Percentiles rank a stretch among this genome's conserved stretches.
Conservation (phyloP, 495 filamentous ascomycete species). For the Annulohypoxylon maeteangense region DNA sequence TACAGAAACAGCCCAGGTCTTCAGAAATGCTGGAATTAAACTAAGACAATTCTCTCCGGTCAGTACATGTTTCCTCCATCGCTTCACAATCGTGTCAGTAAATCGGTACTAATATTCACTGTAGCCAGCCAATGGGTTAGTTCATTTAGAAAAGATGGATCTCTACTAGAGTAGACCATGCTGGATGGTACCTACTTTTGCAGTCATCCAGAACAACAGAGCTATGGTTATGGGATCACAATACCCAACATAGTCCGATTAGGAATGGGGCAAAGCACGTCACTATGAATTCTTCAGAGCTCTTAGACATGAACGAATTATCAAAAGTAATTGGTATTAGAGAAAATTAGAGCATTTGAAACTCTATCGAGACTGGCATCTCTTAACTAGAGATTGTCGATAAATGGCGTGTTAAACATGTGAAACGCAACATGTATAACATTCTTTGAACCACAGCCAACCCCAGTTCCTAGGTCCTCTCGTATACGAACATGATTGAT, state of each 20-base stretch:
- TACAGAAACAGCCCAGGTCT: constrained; percentile 79
- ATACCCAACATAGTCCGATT: background rate
- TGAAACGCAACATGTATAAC: constrained; percentile 30
- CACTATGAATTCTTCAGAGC: background rate
- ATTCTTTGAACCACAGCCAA: constrained; percentile 23
- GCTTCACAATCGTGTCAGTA: background rate
- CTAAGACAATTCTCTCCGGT: constrained; percentile 86
- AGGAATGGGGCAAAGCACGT: background rate
- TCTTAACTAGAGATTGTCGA: constrained; percentile 31
- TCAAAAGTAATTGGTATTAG: constrained; percentile 40
- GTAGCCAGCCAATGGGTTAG: constrained; percentile 65
- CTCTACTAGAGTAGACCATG: constrained; percentile 27
- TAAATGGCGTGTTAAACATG: constrained; percentile 34
- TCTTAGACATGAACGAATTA: background rate
- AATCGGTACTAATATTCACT: constrained; percentile 9
- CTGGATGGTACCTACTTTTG: background rate
- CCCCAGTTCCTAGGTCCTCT: constrained; percentile 13
- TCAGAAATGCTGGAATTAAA: constrained; percentile 77
- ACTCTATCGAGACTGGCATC: constrained; percentile 35
- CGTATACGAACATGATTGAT: constrained; percentile 25
- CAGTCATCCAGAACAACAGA: background rate
- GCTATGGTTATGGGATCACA: background rate
- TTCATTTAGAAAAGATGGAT: constrained; percentile 62
- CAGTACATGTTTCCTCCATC: constrained; percentile 47
- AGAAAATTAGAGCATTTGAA: constrained; percentile 37